Evolutionary conservation across 345 rosid species (phyloP).

Genomic region (Rhodamnia rubescens): DNA sequence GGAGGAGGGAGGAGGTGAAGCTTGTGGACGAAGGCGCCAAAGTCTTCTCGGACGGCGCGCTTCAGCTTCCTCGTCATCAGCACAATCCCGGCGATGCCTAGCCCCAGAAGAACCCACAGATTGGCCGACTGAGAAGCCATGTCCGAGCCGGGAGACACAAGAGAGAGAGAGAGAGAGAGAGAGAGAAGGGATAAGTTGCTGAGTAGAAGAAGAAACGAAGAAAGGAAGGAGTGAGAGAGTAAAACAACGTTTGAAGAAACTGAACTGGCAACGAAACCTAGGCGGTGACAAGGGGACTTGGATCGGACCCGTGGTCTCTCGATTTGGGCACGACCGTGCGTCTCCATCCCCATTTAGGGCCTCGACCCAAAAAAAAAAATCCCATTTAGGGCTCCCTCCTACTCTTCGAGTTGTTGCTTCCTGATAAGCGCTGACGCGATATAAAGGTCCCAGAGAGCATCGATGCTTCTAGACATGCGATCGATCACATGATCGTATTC

Average conservation of each 20-base stretch:
- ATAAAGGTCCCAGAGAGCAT: no score
- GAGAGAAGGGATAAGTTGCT: neutral
- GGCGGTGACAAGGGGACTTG: neutral
- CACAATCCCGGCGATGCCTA: conserved; percentile 77
- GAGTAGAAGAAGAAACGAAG: neutral
- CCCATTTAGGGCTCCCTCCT: no score
- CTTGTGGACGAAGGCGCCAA: conserved; percentile 79
- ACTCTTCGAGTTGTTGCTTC: no score
- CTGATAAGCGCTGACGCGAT: no score
- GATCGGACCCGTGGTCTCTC: neutral
- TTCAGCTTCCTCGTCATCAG: conserved; percentile 51
- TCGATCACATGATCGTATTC: no score
- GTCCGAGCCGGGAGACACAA: no score
- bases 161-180: neutral
- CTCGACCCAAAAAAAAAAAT: no score
- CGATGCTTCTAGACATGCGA: no score
- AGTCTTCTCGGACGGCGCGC: conserved; percentile 59
- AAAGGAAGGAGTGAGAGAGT: neutral
- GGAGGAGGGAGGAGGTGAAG: conserved; percentile 90
- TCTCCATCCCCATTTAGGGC: no score
- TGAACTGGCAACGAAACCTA: neutral
- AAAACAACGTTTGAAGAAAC: neutral
- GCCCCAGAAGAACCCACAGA: conserved; percentile 76
- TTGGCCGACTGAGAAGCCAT: conserved; percentile 31
- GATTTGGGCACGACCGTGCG: neutral